These are phyloP conservation scores for Ajuga reptans DNA, from an alignment of 305 asterid species.

Conservation along the genomic window DNA sequence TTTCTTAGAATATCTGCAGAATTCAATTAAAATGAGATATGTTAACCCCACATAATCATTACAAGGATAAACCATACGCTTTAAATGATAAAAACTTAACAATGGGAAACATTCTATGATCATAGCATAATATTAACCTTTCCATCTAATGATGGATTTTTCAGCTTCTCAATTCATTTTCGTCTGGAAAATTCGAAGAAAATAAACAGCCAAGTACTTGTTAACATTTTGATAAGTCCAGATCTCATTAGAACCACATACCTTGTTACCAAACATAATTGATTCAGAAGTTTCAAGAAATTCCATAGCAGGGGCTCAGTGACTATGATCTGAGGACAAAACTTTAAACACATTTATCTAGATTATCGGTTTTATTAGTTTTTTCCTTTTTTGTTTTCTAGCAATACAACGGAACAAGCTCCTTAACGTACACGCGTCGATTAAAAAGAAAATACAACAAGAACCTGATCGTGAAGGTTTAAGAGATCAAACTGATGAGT, in stretches of 20 bases:
- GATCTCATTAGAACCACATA: not conserved
- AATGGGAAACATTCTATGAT: not conserved
- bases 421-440: not conserved
- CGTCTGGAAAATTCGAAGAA: not conserved
- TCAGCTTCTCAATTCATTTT: not conserved
- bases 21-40: slow-evolving; percentile 15
- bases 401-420: not conserved
- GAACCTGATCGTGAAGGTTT: not conserved
- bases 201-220: not conserved
- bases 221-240: not conserved
- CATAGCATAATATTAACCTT: not conserved
- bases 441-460: not conserved
- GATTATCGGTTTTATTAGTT: not conserved
- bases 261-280: not conserved
- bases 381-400: not conserved
- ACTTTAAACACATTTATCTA: not conserved
- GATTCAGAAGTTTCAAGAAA: not conserved
- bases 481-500: not conserved
- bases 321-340: not conserved
- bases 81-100: not conserved
- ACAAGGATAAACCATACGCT: not conserved
- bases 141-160: not conserved
- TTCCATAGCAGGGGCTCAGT: not conserved
- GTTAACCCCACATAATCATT: slow-evolving; percentile 10
- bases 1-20: slow-evolving; percentile 27